Evolutionary conservation across 2,329 filamentous ascomycete genomes (phyloP).

Genomic region (Alternaria metachromatica): DNA sequence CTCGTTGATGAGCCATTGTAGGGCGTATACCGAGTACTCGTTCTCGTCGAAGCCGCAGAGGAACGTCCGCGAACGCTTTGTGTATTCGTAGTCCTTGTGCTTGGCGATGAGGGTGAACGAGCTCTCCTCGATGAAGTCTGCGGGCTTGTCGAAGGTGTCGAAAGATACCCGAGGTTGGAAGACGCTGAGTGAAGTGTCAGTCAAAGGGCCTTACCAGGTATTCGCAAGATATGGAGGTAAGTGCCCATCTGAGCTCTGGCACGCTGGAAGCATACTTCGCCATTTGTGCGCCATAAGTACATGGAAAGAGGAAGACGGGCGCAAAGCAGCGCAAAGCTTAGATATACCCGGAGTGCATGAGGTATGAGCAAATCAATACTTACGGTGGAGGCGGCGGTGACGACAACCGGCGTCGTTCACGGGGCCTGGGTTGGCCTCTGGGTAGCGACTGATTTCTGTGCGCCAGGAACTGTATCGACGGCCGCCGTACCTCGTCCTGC

Average conservation of each 20-base stretch:
- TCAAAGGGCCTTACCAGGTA: neutral
- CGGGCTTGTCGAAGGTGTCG: conserved; percentile 73
- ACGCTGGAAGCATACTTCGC: conserved; percentile 34
- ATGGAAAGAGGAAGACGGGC: neutral
- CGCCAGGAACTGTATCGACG: conserved; percentile 48
- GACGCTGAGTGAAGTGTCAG: conserved; percentile 53
- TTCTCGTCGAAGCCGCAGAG: conserved; percentile 92
- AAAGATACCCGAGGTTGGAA: conserved; percentile 76
- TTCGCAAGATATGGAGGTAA: conserved; percentile 23
- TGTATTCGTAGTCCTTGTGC: conserved; percentile 84
- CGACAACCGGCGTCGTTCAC: conserved; percentile 46
- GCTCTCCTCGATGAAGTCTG: conserved; percentile 62
- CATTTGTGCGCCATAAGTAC: conserved; percentile 21
- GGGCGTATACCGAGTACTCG: conserved; percentile 87
- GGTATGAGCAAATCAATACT: conserved; percentile 27
- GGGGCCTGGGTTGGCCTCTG: conserved; percentile 42
- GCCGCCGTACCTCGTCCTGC: conserved; percentile 43
- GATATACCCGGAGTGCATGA: conserved; percentile 7
- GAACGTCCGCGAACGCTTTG: conserved; percentile 83
- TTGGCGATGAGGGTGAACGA: conserved; percentile 85
- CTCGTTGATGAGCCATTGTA: conserved; percentile 92
- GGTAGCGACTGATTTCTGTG: conserved; percentile 41
- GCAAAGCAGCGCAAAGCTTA: conserved; percentile 5
- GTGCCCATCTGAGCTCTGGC: conserved; percentile 19
- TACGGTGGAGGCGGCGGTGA: conserved; percentile 53